Percentiles rank a stretch among this genome's conserved stretches.
Conservation (phyloP, 1,284 basidiomycete genomes). For the Cerrena zonata region DNA sequence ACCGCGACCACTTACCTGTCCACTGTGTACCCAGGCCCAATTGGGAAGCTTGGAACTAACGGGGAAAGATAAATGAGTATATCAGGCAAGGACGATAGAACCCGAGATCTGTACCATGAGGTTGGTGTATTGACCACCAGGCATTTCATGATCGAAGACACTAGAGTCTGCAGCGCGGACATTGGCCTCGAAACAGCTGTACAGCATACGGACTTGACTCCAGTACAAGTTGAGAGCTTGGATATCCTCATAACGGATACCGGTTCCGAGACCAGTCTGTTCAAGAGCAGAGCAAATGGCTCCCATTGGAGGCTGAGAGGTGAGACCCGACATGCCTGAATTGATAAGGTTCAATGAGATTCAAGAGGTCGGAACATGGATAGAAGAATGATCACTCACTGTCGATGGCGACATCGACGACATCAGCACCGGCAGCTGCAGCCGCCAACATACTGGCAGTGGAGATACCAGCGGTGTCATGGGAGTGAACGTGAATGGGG, state of each 20-base stretch:
- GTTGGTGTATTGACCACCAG: conserved; percentile 96
- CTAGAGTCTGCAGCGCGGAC: conserved; percentile 94
- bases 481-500: conserved; percentile 98
- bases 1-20: conserved; percentile 51
- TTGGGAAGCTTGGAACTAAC: conserved; percentile 95
- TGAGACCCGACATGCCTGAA: conserved; percentile 92
- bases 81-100: neutral
- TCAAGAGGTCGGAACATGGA: neutral
- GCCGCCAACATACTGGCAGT: conserved; percentile 93
- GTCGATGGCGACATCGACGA: conserved; percentile 98
- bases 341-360: too few relatives aligned
- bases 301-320: conserved; percentile 98
- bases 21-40: conserved; percentile 96
- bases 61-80: conserved; percentile 1
- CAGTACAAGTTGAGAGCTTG: conserved; percentile 98
- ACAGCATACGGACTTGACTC: conserved; percentile 94
- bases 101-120: conserved; percentile 61
- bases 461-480: conserved; percentile 98
- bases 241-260: conserved; percentile 95
- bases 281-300: conserved; percentile 91
- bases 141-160: conserved; percentile 99
- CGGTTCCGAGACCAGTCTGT: conserved; percentile 91
- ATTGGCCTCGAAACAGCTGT: conserved; percentile 97
- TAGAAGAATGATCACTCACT: conserved; percentile 45
- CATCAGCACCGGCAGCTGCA: conserved; percentile 93